Evolutionary conservation across 129 eudicot genomes (phyloP).

Genomic region (Flaveria brownii): DNA sequence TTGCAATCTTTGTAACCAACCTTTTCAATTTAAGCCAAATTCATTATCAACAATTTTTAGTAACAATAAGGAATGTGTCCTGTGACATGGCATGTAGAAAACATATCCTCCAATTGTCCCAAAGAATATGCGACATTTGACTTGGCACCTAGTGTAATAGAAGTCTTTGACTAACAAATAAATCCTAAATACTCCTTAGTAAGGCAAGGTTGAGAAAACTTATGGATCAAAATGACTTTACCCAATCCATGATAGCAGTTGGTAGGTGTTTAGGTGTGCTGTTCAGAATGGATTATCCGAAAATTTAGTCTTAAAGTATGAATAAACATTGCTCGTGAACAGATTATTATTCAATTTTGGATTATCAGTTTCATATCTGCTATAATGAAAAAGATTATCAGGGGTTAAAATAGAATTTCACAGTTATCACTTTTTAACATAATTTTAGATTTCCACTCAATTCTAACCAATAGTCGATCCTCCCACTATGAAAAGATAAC

Average conservation of each 20-base stretch:
- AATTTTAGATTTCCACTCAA: neutral
- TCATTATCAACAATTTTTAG: neutral
- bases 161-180: slow-evolving; percentile 12
- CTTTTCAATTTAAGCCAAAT: slow-evolving; percentile 22
- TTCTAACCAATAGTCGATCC: neutral
- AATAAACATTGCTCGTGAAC: neutral
- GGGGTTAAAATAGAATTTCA: neutral
- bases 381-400: neutral
- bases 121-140: slow-evolving; percentile 20
- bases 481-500: neutral
- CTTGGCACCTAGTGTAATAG: neutral
- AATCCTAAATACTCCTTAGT: neutral
- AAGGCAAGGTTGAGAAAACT: slow-evolving; percentile 12
- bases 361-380: neutral
- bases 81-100: neutral
- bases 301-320: neutral
- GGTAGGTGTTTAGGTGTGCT: neutral
- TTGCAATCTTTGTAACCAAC: slow-evolving; percentile 12
- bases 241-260: neutral
- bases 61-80: neutral
- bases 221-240: neutral
- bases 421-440: neutral
- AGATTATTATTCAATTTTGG: neutral
- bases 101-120: neutral
- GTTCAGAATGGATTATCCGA: neutral